Evolutionary conservation across 441 rosid species (phyloP).

Genomic region (Adansonia gregorii): DNA sequence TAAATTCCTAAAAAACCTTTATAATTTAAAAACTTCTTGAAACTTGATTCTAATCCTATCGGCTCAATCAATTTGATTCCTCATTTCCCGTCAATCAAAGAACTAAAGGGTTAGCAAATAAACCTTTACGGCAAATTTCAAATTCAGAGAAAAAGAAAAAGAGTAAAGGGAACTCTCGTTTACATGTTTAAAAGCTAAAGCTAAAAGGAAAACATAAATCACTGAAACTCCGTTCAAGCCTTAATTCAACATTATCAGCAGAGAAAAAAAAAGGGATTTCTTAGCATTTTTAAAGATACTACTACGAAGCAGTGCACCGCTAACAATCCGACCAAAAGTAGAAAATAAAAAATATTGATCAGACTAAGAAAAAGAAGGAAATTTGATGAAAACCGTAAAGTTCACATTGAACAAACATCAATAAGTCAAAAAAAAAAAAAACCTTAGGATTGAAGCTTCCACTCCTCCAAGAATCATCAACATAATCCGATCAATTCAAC

Average conservation of each 20-base stretch:
- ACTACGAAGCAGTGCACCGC: neutral
- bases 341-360: neutral
- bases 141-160: neutral
- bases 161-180: neutral
- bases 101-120: neutral
- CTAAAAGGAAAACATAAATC: neutral
- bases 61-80: neutral
- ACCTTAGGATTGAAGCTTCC: neutral
- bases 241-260: neutral
- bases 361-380: neutral
- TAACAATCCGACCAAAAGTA: neutral
- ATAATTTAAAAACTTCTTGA: neutral
- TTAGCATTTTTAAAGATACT: neutral
- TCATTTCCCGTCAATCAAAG: conserved; percentile 1
- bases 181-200: neutral
- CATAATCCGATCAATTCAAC: neutral
- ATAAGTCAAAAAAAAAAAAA: neutral
- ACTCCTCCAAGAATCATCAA: neutral
- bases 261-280: neutral
- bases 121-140: neutral
- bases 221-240: neutral
- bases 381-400: neutral
- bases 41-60: neutral
- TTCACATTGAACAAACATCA: neutral
- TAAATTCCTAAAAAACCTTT: neutral